Evolutionary conservation across 2,329 filamentous ascomycete genomes (phyloP), one percentile per base, ranked within the genome.

Genomic region (Claviceps sorghi): DNA sequence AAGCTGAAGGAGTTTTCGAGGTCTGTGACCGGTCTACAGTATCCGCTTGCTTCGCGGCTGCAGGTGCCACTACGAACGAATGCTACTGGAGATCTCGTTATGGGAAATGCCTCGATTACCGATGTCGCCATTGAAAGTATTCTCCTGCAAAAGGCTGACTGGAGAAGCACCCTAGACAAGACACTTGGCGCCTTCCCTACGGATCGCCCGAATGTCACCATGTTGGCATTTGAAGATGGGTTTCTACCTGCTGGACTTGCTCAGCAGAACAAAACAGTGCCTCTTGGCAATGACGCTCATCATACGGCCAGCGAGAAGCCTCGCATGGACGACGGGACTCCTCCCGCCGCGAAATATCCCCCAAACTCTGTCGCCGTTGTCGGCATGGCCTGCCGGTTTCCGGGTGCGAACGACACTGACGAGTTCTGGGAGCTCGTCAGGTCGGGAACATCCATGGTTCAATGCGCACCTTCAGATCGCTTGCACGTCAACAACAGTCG

Each of bases 301-400:
- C 44, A 13, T 11, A 7, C 9, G n/a, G n/a, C 8, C 10, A 17
- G 3, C 0, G 44, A 2, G 11, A 8, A 46, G 3, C 8, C 44
- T 6, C 22, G 5, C 26, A 17, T 6, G 44, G 29, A 8, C 11
- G 11, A 19, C 13, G 44, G 9, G 26, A 19, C n/a, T 19, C 4
- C 44, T 17, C 17, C 17, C 29, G 44, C 32, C 9, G 26, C 44
- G 17, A 32, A n/a, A 3, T 46, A 46, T 6, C 44, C 44, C 13
- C 44, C 44, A 7, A n/a, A 46, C 11, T 46, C 44, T 10, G 55
- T 72, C 49, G 70, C 68, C 2, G 59, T 72, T 10, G 58, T 72
- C n/a, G 68, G 70, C 32, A 67, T 65, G 61, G 63, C 64, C 2
- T 69, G 68, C 55, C 63, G 66, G 5, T 64, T 70, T 19, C 62